Base-by-base conservation (phyloP, 371 early-diverging fungal species). In the Mortierella sp. region DNA sequence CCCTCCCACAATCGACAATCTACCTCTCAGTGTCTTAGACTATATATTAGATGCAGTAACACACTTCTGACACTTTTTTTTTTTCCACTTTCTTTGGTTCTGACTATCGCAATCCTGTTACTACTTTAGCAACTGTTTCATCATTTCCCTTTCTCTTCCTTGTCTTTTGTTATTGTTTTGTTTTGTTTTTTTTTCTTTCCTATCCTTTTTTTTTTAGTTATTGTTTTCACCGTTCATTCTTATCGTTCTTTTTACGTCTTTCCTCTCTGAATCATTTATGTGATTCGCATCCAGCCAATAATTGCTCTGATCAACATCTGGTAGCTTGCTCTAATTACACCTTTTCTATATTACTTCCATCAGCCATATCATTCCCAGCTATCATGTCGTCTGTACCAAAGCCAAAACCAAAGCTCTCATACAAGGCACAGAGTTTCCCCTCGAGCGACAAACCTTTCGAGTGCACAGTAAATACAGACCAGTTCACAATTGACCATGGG, bases 401-500 rank as follows among this genome's bases (percentile, higher is more conserved):
- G 58, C 79, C 70, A 32, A 79, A 79, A 45, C 79, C 79, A 68
- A 79, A 79, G 56, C 42, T 79, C 26, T 79, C 79, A 15, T 79
- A 79, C 70, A 79, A 79, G 49, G 79, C 79, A 66, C 73, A 79
- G 47, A 79, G 70, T 40, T 72, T 60, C 47, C 79, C 73, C 29
- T 73, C 79, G 0, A 70, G 61, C 35, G 79, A 79, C 57, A 79
- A 79, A 35, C 79, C 79, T 19, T 79, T 79, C 29, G 79, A 79
- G 54, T 79, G 79, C 74, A 70, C 62, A 22, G 79, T 79, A 79
- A 72, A 35, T 61, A 56, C 35, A 17, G 23, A n/a, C 7, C 15
- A 15, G 55, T 9, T 9, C 26, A 28, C 23, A 28, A 55, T 29
- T 55, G 17, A 15, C 29, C 17, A 55, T 26, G 53, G 12, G 23